Evolutionary conservation across 257 asterid genomes (phyloP), one percentile per base, ranked within the genome.

Genomic region (Nicotiana undulata): DNA sequence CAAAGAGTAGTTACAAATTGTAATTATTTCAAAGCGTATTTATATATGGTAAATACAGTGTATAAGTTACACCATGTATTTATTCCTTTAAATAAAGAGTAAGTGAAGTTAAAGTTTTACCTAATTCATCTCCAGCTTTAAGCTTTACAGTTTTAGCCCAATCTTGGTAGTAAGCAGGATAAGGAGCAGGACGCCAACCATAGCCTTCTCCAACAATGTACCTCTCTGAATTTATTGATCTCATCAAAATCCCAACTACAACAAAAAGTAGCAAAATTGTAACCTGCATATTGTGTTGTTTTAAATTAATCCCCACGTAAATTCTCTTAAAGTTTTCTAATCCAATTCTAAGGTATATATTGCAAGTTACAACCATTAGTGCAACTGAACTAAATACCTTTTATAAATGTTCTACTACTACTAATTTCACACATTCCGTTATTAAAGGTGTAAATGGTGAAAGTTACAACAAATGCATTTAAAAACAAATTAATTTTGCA

Each of bases 171-270:
- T 70, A 70, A 70, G 59, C 6, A 40, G 77, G 59, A 32, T 70
- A 44, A 1, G 77, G 77, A 8, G 77, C 58, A 44, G 15, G 15
- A 44, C 77, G 20, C 58, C 59, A 70, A 3, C 59, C 77, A 70
- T 70, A 70, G 58, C 59, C 77, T 70, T 70, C 77, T 70, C 77
- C 77, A 44, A 70, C 59, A 22, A 22, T 13, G 6, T 70, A 70
- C 16, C 20, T 70, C 5, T 70, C 77, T 44, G 59, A 40, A 70
- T 13, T 6, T 44, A 70, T 55, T 70, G 34, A 44, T 22, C 44
- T 70, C 34, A 70, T 26, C 16, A 70, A 70, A 12, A 44, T 70
- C 4, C 29, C 77, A 70, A 70, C 34, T 3, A 63, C 18, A 70
- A 44, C 5, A 70, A 70, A 44, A 20, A 44, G 34, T 20, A 70